Percentiles rank a stretch among this genome's conserved stretches.
These are phyloP conservation scores for Coprinopsis strossmayeri DNA, from an alignment of 768 basidiomycete species.

Conservation along the genomic window DNA sequence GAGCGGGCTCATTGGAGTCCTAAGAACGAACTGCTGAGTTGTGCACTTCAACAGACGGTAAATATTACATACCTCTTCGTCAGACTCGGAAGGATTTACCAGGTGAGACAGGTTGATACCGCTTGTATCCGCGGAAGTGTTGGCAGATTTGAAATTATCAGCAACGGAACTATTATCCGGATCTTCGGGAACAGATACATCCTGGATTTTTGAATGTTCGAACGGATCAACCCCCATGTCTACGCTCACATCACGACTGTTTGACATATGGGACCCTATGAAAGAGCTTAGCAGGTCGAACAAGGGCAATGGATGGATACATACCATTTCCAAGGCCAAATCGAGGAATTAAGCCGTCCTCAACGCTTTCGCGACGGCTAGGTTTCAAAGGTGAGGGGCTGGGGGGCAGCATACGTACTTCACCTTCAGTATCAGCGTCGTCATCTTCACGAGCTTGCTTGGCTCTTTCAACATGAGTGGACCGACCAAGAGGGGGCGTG, in stretches of 20 bases:
- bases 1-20: too few relatives aligned
- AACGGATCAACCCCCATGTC: conserved; percentile 21
- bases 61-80: conserved; percentile 13
- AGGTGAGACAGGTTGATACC: conserved; percentile 19
- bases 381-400: conserved; percentile 32
- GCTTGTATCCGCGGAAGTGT: conserved; percentile 24
- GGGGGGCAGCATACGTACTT: conserved; percentile 25
- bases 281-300: not conserved
- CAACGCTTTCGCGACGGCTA: conserved; percentile 5
- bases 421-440: conserved; percentile 17
- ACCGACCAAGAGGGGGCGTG: conserved; percentile 32
- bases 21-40: too few relatives aligned
- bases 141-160: conserved; percentile 21
- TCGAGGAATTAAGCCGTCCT: conserved; percentile 26
- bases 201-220: conserved; percentile 17
- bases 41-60: not conserved
- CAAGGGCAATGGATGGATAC: not conserved
- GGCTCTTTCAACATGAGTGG: conserved; percentile 27
- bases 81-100: not conserved
- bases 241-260: conserved; percentile 1
- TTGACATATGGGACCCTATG: too few relatives aligned
- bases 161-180: conserved; percentile 13
- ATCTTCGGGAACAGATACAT: conserved; percentile 18
- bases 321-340: conserved; percentile 23
- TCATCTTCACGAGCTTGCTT: conserved; percentile 24